Evolutionary conservation across 768 basidiomycete genomes (phyloP), one percentile per base, ranked within the genome.

Genomic region (Termitomyces sp.): DNA sequence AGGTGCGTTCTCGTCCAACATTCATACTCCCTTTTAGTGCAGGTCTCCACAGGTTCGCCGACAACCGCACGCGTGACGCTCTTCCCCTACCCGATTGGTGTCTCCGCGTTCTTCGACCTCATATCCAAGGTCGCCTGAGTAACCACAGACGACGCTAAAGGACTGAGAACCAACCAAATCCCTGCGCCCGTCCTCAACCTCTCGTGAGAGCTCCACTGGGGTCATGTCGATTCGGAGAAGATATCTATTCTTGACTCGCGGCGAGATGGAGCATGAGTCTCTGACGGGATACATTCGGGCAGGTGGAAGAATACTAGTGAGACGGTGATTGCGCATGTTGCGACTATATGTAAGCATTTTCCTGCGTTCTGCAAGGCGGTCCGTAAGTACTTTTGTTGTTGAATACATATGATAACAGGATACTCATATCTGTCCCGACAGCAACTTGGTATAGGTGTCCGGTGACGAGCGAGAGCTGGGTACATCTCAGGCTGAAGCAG

Each of bases 301-400:
- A 71, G 70, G 16, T 72, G 87, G 4, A 75, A 82, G 44, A 85
- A 85, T 59, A 73, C 77, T 0, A 84, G 83, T 59, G 71, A 74
- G 2, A 82, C 76, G 0, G 83, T 84, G 1, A 79, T 78, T 54
- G 85, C 83, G 27, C 77, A 84, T 26, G 72, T 87, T 67, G 83
- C 87, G 0, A 79, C 86, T 0, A 89, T 85, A 0, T 89, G 86
- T 77, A 89, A 89, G 60, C 87, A 88, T 69, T 88, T 88, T 57
- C 80, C 85, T 4, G 86, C 86, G 0, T 89, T 82, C 87, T 86
- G 13, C 84, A 86, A 55, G 83, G 85, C 52, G 87, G 87, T 47
- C 60, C 88, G 85, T 88, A 63, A 70, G 84, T 74, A 3, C 7
- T 8, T 26, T 10, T 50, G 7, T 26, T 22, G 24, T 30, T 30